Conservation (phyloP, 306 rosid species). For the Cucurbita maxima region DNA sequence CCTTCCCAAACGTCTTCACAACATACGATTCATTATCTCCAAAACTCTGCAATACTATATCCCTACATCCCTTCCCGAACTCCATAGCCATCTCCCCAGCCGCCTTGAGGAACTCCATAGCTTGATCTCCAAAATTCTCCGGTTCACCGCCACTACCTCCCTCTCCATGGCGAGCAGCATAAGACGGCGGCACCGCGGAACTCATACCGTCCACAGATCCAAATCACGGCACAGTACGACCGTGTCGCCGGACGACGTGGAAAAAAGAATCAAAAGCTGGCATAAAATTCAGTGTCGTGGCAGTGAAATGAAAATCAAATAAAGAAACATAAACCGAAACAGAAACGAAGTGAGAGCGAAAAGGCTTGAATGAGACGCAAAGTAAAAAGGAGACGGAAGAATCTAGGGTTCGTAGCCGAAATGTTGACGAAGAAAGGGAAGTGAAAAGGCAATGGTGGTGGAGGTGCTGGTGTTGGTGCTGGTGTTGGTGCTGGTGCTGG, state of each 20-base stretch:
- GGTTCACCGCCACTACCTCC: constrained; percentile 15
- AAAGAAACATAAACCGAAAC: background rate
- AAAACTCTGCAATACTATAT: constrained; percentile 63
- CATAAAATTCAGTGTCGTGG: background rate
- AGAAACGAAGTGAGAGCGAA: background rate
- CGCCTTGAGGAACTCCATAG: constrained; percentile 58
- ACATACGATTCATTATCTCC: constrained; percentile 43
- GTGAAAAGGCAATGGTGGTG: constrained; percentile 12
- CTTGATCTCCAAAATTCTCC: constrained; percentile 31
- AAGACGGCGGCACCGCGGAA: background rate
- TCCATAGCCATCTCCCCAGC: constrained; percentile 66
- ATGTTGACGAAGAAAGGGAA: constrained; percentile 19
- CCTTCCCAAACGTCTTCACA: constrained; percentile 34
- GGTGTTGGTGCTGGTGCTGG: constrained; percentile 5
- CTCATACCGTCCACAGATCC: background rate
- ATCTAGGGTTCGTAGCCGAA: constrained; percentile 2
- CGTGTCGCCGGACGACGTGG: background rate
- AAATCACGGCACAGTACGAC: background rate
- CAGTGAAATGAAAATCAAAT: background rate
- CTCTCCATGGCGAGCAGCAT: background rate
- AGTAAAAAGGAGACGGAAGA: constrained; percentile 1
- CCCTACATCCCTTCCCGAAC: constrained; percentile 84
- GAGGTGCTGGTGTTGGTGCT: background rate
- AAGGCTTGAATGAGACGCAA: constrained; percentile 11
- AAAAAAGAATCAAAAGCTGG: background rate